Evolutionary conservation across 768 basidiomycete genomes (phyloP).

Genomic region (Glaciozyma martinii): DNA sequence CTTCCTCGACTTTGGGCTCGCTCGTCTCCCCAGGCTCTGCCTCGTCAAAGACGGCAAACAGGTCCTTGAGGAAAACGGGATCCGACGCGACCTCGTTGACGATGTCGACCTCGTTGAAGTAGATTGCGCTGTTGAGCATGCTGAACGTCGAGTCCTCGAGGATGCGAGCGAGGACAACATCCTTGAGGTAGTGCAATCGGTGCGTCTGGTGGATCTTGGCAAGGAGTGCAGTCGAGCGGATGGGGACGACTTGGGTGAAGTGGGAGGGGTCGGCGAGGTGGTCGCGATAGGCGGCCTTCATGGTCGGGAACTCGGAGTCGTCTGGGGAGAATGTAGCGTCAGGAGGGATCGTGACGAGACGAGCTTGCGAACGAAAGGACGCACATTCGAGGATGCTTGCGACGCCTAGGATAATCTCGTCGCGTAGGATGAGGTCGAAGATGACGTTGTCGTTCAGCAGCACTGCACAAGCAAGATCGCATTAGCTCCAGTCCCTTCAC

Average conservation of each 20-base stretch:
- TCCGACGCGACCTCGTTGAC: slow-evolving; percentile 80
- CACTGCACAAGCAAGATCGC: slow-evolving; percentile 46
- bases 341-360: slow-evolving; percentile 24
- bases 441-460: slow-evolving; percentile 89
- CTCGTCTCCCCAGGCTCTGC: background rate
- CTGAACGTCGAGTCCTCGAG: slow-evolving; percentile 96
- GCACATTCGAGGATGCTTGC: slow-evolving; percentile 94
- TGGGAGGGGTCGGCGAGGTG: slow-evolving; percentile 73
- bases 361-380: slow-evolving; percentile 37
- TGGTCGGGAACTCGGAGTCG: slow-evolving; percentile 90
- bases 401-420: slow-evolving; percentile 84
- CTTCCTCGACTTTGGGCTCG: slow-evolving; percentile 10
- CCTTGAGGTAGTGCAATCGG: slow-evolving; percentile 92
- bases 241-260: slow-evolving; percentile 75
- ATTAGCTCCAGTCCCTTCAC: background rate
- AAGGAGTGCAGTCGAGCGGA: slow-evolving; percentile 64
- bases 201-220: slow-evolving; percentile 94
- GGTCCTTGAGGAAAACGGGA: slow-evolving; percentile 60
- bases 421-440: slow-evolving; percentile 89
- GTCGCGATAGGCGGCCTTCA: slow-evolving; percentile 94
- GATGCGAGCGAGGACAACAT: slow-evolving; percentile 88
- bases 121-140: slow-evolving; percentile 91
- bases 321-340: slow-evolving; percentile 47
- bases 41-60: slow-evolving; percentile 56
- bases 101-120: slow-evolving; percentile 98